Evolutionary conservation across 768 basidiomycete species (phyloP).

Genomic region (Tricholoma bakamatsutake): DNA sequence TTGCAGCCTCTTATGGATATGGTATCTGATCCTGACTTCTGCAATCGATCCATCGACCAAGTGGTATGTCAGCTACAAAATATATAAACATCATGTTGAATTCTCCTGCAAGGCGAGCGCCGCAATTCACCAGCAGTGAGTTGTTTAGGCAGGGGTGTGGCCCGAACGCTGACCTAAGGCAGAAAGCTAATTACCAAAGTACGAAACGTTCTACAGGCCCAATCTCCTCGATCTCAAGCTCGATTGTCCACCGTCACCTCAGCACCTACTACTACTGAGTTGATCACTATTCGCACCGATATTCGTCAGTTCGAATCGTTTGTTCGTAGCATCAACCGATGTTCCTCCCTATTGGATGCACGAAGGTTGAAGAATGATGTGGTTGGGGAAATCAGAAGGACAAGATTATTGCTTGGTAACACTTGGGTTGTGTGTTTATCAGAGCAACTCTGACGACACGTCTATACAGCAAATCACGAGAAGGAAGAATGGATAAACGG

Average conservation of each 20-base stretch:
- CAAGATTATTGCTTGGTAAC: constrained; percentile 66
- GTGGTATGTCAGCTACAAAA: constrained; percentile 49
- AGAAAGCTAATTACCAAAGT: constrained; percentile 87
- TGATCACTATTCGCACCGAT: constrained; percentile 79
- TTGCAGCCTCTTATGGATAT: constrained; percentile 88
- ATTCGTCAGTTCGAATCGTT: constrained; percentile 87
- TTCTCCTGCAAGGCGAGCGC: constrained; percentile 36
- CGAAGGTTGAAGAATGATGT: constrained; percentile 89
- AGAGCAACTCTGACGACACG: neutral
- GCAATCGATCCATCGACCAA: constrained; percentile 91
- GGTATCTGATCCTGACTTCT: constrained; percentile 93
- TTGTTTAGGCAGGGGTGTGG: neutral
- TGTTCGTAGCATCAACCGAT: constrained; percentile 75
- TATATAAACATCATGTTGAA: neutral
- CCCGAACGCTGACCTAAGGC: constrained; percentile 7
- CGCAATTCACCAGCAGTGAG: constrained; percentile 46
- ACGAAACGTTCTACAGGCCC: constrained; percentile 76
- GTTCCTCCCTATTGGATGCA: constrained; percentile 83
- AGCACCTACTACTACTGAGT: constrained; percentile 44
- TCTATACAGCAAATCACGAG: constrained; percentile 64
- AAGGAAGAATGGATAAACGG: constrained; percentile 89
- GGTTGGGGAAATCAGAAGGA: constrained; percentile 83
- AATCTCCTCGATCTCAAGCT: constrained; percentile 53
- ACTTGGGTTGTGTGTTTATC: neutral
- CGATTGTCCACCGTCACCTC: constrained; percentile 29